phyloP scores from a whole-genome alignment of 2,329 filamentous ascomycete species.

The Aspergillus bombycis region DNA sequence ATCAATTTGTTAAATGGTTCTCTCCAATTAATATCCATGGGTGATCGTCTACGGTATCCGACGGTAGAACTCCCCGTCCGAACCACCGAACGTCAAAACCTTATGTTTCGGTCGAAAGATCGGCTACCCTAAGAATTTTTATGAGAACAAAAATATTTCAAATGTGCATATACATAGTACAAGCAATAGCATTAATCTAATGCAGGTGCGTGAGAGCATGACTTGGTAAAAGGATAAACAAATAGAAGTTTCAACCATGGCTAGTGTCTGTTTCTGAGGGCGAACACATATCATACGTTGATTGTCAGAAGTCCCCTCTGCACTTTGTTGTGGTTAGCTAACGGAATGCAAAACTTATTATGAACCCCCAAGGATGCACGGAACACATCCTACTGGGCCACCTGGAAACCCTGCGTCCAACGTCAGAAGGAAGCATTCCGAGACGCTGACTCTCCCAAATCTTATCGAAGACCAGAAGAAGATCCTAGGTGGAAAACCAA shows the following conservation, averaged over 20 bases:
- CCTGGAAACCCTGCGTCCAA: neutral
- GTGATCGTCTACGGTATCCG: slow-evolving; percentile 3
- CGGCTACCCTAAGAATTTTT: neutral
- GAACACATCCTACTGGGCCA: slow-evolving; percentile 1
- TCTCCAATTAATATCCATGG: neutral
- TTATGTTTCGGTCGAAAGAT: neutral
- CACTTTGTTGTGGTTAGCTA: neutral
- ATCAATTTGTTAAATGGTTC: neutral
- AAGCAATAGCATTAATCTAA: neutral
- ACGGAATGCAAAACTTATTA: neutral
- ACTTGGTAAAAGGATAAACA: neutral
- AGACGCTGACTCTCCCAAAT: neutral
- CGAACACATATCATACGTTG: neutral
- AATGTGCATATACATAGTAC: neutral
- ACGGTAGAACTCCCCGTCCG: neutral
- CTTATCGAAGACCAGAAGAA: neutral
- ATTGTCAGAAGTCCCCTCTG: neutral
- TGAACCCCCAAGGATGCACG: neutral
- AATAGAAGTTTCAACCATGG: neutral
- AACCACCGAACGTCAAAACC: neutral
- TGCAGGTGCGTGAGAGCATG: neutral
- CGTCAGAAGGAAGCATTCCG: neutral
- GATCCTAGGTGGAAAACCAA: neutral
- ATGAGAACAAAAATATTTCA: neutral
- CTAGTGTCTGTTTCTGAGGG: neutral